Evolutionary conservation across 192 early-diverging fungal genomes (phyloP), one percentile per base, ranked within the genome.

Genomic region (Dissophora globulifera): DNA sequence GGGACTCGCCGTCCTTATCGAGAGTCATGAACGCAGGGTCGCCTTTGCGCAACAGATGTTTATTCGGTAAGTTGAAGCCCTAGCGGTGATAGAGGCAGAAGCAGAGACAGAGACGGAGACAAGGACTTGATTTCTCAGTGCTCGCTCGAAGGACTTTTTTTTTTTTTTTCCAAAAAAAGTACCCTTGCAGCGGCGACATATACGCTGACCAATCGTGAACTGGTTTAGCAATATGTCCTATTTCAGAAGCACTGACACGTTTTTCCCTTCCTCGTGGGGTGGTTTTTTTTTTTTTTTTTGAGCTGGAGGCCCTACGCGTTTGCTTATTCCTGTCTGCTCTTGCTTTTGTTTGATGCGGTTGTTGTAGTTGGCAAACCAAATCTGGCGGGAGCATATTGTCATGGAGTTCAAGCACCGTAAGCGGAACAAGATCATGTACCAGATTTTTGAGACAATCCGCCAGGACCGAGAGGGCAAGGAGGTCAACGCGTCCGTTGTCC

Each of bases 381-480:
- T 95, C 17, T 93, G 93, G 93, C 89, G 89, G 66, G 82, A 87
- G 43, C 81, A 82, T 27, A 83, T 95, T 19, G 53, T 93, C 19
- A 59, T 83, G 54, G 70, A 80, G 7, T 85, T 95, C 32, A 86
- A 89, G 41, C 61, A 70, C 25, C 69, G 69, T 30, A 79, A 88
- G 55, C 78, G 79, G 45, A 92, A 95, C 67, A 81, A 86, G 8
- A 69, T 93, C 1, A 78, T 91, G 55, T 83, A 83, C 53, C 89
- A 92, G 58, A 78, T 94, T 46, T 85, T 93, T 65, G 89, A 92
- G 49, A 54, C 81, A 50, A 89, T 94, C 42, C 71, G 84, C 19
- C 65, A 82, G 46, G 89, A 94, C 63, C 81, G 93, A 2, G 89
- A 93, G 54, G 91, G 90, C 0, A 67, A 87, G 40, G 70, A 86